Evolutionary conservation across 1,284 basidiomycete genomes (phyloP).

Genomic region (Cutaneotrichosporon dermatis): DNA sequence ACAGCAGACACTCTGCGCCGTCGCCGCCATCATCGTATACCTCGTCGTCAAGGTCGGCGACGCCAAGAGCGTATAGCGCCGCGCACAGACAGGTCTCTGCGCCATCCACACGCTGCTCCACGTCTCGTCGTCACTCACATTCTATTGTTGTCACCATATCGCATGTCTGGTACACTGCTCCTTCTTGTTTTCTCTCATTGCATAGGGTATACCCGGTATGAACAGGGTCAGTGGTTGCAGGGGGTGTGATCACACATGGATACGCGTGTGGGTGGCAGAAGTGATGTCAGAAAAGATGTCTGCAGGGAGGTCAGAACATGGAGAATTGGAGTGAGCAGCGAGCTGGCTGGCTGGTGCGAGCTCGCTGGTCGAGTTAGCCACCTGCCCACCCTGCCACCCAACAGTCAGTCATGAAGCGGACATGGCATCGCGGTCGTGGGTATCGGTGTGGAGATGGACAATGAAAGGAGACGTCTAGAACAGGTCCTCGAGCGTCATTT

Average conservation of each 20-base stretch:
- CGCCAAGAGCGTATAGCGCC: background rate
- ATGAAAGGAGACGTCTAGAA: conserved; percentile 53
- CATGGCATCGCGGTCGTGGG: conserved; percentile 1
- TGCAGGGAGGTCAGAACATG: too few species aligned
- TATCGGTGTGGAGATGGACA: background rate
- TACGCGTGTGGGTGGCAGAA: too few species aligned
- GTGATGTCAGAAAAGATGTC: too few species aligned
- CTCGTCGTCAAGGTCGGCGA: conserved; percentile 7
- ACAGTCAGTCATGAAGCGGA: background rate
- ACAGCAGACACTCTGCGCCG: conserved; percentile 7
- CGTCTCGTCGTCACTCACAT: background rate
- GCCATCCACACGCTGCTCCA: too few species aligned
- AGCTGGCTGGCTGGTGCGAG: too few species aligned
- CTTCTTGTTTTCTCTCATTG: background rate
- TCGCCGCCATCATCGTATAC: conserved; percentile 10
- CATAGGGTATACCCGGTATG: conserved; percentile 1
- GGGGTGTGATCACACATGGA: too few species aligned
- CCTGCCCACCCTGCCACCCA: too few species aligned
- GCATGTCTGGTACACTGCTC: conserved; percentile 3
- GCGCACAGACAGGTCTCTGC: background rate
- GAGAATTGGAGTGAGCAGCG: too few species aligned
- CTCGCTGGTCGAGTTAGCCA: too few species aligned
- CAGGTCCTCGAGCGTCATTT: conserved; percentile 95
- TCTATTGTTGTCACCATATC: conserved; percentile 4
- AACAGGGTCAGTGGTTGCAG: too few species aligned